Evolutionary conservation across 768 basidiomycete genomes (phyloP), one percentile per base, ranked within the genome.

Genomic region (Trametopsis cervina): DNA sequence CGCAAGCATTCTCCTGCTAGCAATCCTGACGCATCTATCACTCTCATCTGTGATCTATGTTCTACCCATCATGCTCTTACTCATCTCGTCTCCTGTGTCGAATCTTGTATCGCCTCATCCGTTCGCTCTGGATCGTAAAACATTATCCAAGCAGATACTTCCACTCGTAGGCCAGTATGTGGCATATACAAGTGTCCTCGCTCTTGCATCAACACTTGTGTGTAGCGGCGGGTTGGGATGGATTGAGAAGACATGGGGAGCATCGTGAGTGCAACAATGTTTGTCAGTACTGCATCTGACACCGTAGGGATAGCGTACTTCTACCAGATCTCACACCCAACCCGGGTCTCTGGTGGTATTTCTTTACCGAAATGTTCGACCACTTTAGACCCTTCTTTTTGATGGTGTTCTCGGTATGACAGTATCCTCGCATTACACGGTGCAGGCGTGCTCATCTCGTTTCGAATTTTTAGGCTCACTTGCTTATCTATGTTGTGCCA

Each of bases 351-450:
- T 92, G 92, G 88, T 98, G 95, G 95, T 98, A 98, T 65, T 98
- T 98, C 70, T 97, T 98, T 69, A 97, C 92, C 10, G 95, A 98
- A 63, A 97, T 97, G 89, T 99, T 99, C 54, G 95, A 97, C 61
- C 88, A 98, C 62, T 99, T 97, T 72, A 73, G 96, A 24, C 80
- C 85, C 3, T 97, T 97, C 69, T 99, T 96, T 74, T 70, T 97
- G 25, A 85, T 93, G 75, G 89, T 88, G 15, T 98, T 97, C 65
- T 88, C 85, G 15, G 93, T 93, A 57, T 40, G 84, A 63, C 13
- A 3, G 13, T 42, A 33, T 46, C 36, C 12, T 41, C 27, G 4
- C n/a, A n/a, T n/a, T n/a, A n/a, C n/a, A n/a, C n/a, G n/a, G n/a
- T n/a, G n/a, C n/a, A n/a, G n/a, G n/a, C n/a, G n/a, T n/a, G n/a